Conservation (phyloP, 371 early-diverging fungal genomes). For the Mucor indicus region DNA sequence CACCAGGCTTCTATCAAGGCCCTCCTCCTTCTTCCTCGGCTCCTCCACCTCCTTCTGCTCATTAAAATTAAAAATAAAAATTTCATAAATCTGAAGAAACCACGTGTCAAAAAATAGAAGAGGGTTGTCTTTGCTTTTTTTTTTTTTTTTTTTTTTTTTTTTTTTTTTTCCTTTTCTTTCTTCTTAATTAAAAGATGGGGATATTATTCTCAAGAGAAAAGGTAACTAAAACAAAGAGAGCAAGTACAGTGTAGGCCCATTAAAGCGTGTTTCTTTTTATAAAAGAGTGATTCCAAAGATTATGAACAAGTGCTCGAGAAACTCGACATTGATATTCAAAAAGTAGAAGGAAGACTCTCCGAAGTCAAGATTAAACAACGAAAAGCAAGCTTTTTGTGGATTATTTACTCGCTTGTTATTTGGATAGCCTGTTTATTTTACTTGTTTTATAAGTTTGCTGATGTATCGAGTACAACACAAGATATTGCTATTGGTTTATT, state of each 20-base stretch:
- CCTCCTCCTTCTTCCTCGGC: background rate
- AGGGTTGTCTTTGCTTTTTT: background rate
- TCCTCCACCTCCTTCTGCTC: background rate
- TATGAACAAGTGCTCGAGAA: conserved; percentile 80
- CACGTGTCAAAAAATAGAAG: background rate
- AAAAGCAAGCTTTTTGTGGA: conserved; percentile 66
- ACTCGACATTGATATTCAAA: conserved; percentile 73
- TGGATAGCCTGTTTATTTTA: conserved; percentile 65
- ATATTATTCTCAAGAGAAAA: conserved; percentile 16
- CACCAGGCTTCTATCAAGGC: background rate
- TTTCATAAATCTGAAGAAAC: background rate
- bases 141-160: conserved; percentile 7
- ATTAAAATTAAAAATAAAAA: too few species aligned
- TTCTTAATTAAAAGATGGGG: conserved; percentile 3
- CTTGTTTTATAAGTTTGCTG: conserved; percentile 23
- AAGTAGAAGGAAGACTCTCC: conserved; percentile 63
- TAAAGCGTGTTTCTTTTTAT: background rate
- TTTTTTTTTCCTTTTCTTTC: background rate
- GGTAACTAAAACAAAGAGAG: conserved; percentile 1
- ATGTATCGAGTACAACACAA: background rate
- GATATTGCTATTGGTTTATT: conserved; percentile 31
- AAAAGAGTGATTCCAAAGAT: conserved; percentile 45
- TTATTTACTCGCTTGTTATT: conserved; percentile 64
- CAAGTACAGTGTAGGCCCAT: background rate
- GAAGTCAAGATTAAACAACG: conserved; percentile 63